These are phyloP conservation scores for Austroboletus novae-zelandiae DNA, from an alignment of 1,284 basidiomycete species.

Conservation along the genomic window DNA sequence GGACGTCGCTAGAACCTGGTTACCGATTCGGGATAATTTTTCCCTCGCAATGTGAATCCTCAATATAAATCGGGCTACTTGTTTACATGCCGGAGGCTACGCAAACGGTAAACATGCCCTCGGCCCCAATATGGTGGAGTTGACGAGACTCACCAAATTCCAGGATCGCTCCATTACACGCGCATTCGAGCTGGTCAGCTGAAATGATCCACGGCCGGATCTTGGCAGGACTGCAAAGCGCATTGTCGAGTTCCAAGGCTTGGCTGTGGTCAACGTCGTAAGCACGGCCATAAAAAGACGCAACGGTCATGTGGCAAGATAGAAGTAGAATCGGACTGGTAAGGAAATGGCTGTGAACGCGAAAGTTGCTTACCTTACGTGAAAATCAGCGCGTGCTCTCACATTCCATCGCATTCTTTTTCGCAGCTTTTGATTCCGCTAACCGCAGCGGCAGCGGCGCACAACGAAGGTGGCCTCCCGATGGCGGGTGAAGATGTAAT, in stretches of 20 bases:
- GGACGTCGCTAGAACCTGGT: background rate
- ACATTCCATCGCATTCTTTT: background rate
- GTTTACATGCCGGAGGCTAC: background rate
- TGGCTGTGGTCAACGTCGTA: background rate
- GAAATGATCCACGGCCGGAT: background rate
- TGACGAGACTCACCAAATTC: background rate
- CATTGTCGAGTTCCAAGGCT: background rate
- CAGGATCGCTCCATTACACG: background rate
- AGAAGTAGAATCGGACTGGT: background rate
- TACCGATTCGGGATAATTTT: background rate
- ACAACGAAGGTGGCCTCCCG: background rate
- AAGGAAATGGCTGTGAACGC: background rate
- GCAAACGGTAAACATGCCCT: background rate
- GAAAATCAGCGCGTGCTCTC: background rate
- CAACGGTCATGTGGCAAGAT: background rate
- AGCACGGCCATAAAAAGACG: background rate
- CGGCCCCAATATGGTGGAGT: background rate
- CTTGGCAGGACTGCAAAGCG: background rate
- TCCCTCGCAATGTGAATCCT: background rate
- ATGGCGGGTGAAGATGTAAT: background rate
- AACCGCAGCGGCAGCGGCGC: background rate
- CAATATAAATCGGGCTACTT: background rate
- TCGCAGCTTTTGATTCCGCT: background rate
- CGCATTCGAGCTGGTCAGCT: too few species aligned
- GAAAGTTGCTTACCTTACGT: conserved; percentile 1